Evolutionary conservation across 176 grass and related monocot genomes (phyloP), one percentile per base, ranked within the genome.

Genomic region (Tillandsia leiboldiana): DNA sequence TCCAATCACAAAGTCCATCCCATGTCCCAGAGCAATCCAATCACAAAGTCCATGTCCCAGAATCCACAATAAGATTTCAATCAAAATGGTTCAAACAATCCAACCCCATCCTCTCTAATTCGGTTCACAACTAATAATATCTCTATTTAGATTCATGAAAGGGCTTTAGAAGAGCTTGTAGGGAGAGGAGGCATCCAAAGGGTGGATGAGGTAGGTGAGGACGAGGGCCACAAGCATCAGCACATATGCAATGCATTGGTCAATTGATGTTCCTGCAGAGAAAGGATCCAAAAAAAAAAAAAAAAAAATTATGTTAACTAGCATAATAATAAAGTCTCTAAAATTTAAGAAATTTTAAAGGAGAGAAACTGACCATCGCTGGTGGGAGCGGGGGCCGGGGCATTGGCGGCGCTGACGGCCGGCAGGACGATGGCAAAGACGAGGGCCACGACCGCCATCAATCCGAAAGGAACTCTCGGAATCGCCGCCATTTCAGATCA

Each of bases 151-250:
- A 33, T 47, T 15, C 33, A 67, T 67, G 64, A 15, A n/a, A 15
- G 33, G 4, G 33, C 2, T 14, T 67, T 79, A 91, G 70, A 91
- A 91, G 71, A 91, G 84, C 71, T 79, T 87, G 78, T 77, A 91
- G 14, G 84, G 74, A 47, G 84, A 87, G 29, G 85, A 83, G 3
- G 88, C 88, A 64, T 91, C 88, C 81, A 91, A 53, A 22, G 88
- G 88, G 59, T 91, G 88, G 78, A 91, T 91, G 49, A 91, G 74
- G 74, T 91, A 91, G 78, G 88, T 91, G 71, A 91, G 84, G 79
- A 91, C 81, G 11, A 91, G 75, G 22, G 88, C 88, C 73, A 84
- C 71, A 70, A 91, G 78, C 88, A 91, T 91, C 68, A 91, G 33
- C 51, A 82, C 28, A 51, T 91, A 91, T 0, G 88, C 88, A 58